phyloP scores from a whole-genome alignment of 2,329 filamentous ascomycete genomes.

The Fusarium sp. region DNA sequence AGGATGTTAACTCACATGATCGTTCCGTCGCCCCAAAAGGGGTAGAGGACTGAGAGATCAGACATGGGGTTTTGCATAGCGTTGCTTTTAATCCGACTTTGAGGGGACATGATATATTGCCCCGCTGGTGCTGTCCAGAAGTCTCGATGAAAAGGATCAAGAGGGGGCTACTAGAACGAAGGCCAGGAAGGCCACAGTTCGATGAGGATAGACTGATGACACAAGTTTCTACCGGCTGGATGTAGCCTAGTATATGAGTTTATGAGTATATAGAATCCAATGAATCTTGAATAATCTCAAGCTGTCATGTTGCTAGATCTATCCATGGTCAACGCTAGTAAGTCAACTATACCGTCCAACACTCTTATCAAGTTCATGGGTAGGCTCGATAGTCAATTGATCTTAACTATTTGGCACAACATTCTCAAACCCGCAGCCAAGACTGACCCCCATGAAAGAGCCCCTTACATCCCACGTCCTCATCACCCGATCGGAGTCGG shows the following conservation, averaged over 20 bases:
- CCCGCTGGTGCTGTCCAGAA: constrained; percentile 12
- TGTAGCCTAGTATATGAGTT: constrained; percentile 26
- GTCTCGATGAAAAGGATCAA: constrained; percentile 16
- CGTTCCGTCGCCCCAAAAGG: neutral
- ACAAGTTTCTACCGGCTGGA: neutral
- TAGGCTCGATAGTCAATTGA: no score
- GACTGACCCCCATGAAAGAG: no score
- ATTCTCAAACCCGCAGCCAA: no score
- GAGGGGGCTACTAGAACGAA: neutral
- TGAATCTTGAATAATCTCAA: constrained; percentile 11
- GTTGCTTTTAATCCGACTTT: constrained; percentile 40
- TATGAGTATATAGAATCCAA: constrained; percentile 34
- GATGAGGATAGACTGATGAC: neutral
- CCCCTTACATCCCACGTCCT: neutral
- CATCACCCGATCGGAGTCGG: neutral
- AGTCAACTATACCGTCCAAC: neutral
- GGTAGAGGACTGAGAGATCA: constrained; percentile 4
- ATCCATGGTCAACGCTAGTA: neutral
- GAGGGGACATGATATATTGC: constrained; percentile 1
- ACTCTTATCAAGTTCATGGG: no score
- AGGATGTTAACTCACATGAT: constrained; percentile 7
- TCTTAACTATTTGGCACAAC: no score
- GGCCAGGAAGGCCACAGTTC: neutral
- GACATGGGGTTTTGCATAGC: constrained; percentile 40
- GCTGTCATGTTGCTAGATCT: neutral